phyloP scores from a whole-genome alignment of 106 monocot species.

The Dactylorhiza incarnata region DNA sequence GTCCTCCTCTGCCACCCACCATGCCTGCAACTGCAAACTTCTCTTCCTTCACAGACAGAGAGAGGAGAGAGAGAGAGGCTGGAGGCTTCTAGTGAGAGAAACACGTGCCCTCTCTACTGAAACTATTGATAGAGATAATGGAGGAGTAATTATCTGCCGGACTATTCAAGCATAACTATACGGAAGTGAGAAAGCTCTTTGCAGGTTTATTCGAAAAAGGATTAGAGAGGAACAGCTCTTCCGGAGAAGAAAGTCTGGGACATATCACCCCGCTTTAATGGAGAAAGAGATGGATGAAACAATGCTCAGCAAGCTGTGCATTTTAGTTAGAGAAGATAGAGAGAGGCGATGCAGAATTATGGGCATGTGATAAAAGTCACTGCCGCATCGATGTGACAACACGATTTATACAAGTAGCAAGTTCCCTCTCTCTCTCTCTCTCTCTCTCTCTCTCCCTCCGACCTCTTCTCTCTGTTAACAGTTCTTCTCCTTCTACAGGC shows the following conservation, averaged over 20 bases:
- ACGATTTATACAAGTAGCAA: neutral
- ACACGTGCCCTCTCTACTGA: neutral
- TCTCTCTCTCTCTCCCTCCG: neutral
- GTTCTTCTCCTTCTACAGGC: too few relatives aligned
- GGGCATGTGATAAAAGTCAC: neutral
- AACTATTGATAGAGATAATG: neutral
- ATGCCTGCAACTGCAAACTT: slow-evolving; percentile 8
- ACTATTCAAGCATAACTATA: neutral
- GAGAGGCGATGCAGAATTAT: neutral
- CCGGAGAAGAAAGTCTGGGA: neutral
- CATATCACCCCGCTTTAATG: neutral
- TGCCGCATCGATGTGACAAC: neutral
- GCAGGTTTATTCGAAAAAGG: neutral
- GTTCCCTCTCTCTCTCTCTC: neutral
- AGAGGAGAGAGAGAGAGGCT: too few relatives aligned
- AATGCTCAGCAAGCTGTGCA: neutral
- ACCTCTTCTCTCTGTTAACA: neutral
- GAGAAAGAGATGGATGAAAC: neutral
- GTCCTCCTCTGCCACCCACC: neutral
- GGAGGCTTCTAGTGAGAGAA: neutral
- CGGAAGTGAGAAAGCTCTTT: neutral
- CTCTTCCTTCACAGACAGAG: neutral
- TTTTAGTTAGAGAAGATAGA: neutral
- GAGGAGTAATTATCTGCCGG: neutral
- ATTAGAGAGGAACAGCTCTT: neutral